Evolutionary conservation across 2,329 filamentous ascomycete genomes (phyloP).

Genomic region (Aotearoamyces nothofagi): DNA sequence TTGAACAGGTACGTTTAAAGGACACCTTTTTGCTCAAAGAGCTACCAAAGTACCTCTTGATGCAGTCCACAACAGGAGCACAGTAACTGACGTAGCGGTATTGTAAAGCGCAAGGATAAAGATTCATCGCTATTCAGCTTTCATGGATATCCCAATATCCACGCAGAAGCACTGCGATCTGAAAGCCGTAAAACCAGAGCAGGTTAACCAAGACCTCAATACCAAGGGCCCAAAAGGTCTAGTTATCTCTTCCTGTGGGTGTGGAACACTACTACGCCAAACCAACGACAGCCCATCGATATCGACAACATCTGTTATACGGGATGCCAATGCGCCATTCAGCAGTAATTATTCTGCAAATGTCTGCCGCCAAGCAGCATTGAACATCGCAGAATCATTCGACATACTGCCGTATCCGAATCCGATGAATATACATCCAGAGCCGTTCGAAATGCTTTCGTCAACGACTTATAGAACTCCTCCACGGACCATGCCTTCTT

Average conservation of each 20-base stretch:
- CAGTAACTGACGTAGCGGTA: too few relatives aligned
- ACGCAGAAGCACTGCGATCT: slow-evolving; percentile 29
- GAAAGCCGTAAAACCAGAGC: slow-evolving; percentile 6
- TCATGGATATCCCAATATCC: slow-evolving; percentile 30
- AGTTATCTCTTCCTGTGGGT: slow-evolving; percentile 7
- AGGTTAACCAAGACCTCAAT: not conserved
- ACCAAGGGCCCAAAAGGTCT: slow-evolving; percentile 14
- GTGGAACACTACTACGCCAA: slow-evolving; percentile 1
- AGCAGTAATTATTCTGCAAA: slow-evolving; percentile 28
- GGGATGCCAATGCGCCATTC: slow-evolving; percentile 24
- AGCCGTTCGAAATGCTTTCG: slow-evolving; percentile 1
- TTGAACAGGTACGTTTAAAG: slow-evolving; percentile 29
- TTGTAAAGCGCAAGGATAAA: slow-evolving; percentile 33
- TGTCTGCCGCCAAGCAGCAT: slow-evolving; percentile 28
- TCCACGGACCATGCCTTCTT: slow-evolving; percentile 12
- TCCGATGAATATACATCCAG: slow-evolving; percentile 10
- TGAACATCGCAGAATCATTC: slow-evolving; percentile 28
- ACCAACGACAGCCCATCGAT: slow-evolving; percentile 5
- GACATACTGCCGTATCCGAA: slow-evolving; percentile 29
- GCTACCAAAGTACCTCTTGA: not conserved
- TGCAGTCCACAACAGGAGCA: too few relatives aligned
- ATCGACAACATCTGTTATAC: too few relatives aligned
- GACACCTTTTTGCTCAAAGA: too few relatives aligned
- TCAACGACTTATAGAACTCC: not conserved
- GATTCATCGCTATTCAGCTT: slow-evolving; percentile 30